These are phyloP conservation scores for Saturnispora kantuleensis DNA, from an alignment of 805 yeast genomes.

Conservation along the genomic window DNA sequence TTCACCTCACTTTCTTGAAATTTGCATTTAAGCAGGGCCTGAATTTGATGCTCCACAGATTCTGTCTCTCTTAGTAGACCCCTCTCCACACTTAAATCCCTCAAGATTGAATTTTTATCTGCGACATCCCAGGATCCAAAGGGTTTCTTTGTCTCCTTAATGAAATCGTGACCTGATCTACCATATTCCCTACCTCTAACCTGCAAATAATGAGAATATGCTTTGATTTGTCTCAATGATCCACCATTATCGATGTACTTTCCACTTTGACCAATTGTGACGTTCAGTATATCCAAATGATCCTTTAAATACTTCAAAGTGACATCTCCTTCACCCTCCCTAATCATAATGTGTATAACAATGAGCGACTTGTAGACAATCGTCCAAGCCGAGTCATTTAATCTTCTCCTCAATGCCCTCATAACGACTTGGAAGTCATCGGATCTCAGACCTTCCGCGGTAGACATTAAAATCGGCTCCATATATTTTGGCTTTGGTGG, in stretches of 20 bases:
- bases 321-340: constrained; percentile 82
- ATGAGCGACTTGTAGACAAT: constrained; percentile 78
- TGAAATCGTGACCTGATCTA: constrained; percentile 62
- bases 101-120: constrained; percentile 48
- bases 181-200: constrained; percentile 61
- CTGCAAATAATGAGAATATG: constrained; percentile 64
- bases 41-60: constrained; percentile 75
- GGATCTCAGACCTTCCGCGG: constrained; percentile 37
- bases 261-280: constrained; percentile 26
- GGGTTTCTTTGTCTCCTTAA: constrained; percentile 46
- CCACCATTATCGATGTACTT: constrained; percentile 28
- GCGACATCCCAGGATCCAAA: constrained; percentile 27
- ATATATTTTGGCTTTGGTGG: constrained; percentile 97
- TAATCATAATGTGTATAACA: constrained; percentile 80
- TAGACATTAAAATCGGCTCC: constrained; percentile 79
- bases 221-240: constrained; percentile 47
- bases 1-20: constrained; percentile 72
- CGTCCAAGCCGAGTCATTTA: constrained; percentile 83
- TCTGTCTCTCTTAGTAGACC: constrained; percentile 81
- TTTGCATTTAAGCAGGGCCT: constrained; percentile 60
- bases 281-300: constrained; percentile 48
- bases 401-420: constrained; percentile 48
- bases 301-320: constrained; percentile 58
- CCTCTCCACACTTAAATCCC: constrained; percentile 56
- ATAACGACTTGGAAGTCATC: constrained; percentile 62